Evolutionary conservation across 108 stramenopile genomes (phyloP).

Genomic region (Skeletonema menzelii): DNA sequence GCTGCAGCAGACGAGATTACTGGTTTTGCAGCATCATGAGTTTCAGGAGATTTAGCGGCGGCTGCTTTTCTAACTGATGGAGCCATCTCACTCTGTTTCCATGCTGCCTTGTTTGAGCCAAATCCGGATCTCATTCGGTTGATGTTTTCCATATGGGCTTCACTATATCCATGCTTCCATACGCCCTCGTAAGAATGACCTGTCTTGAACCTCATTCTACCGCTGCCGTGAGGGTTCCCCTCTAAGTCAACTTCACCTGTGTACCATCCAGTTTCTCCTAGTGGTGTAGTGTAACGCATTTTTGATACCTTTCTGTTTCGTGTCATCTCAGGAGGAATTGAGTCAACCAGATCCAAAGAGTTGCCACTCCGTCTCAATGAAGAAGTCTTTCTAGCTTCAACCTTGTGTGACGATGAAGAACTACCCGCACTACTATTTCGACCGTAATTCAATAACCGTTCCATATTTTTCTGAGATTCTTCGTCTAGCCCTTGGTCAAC

Average conservation of each 20-base stretch:
- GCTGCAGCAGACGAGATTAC: not conserved
- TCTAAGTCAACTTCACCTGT: constrained; percentile 50
- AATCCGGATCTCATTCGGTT: not conserved
- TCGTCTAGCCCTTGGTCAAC: not conserved
- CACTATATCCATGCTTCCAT: constrained; percentile 28
- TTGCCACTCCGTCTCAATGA: too few species aligned
- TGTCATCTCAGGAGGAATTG: not conserved
- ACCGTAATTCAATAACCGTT: too few species aligned
- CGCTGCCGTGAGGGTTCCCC: constrained; percentile 51
- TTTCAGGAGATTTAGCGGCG: not conserved
- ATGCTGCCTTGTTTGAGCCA: not conserved
- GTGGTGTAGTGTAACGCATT: constrained; percentile 42
- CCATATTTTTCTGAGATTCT: not conserved
- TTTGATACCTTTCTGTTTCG: constrained; percentile 3
- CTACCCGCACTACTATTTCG: too few species aligned
- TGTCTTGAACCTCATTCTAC: constrained; percentile 64
- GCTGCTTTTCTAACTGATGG: not conserved
- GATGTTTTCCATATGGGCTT: constrained; percentile 1
- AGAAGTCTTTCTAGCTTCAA: not conserved
- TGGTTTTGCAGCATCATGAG: not conserved
- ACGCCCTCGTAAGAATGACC: constrained; percentile 50
- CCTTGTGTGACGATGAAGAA: too few species aligned
- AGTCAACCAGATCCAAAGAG: not conserved
- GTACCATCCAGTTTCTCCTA: constrained; percentile 58
- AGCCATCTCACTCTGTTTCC: constrained; percentile 1